Conservation (phyloP, 495 filamentous ascomycete species). For the Entonaema liquescens region DNA sequence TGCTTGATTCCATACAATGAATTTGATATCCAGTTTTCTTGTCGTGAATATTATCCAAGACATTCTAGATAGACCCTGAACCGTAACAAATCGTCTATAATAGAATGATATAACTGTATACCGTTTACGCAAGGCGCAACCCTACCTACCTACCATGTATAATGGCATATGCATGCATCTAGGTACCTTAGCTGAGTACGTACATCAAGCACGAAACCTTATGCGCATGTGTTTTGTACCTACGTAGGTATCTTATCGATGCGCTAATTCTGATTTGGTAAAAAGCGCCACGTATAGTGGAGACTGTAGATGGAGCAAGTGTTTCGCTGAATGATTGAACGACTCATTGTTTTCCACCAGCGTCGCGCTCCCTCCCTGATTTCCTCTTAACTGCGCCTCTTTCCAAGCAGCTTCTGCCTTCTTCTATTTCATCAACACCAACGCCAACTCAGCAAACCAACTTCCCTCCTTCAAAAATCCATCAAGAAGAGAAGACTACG, state of each 20-base stretch:
- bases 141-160: too few species aligned
- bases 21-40: background rate
- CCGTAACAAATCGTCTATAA: too few species aligned
- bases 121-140: too few species aligned
- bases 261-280: slow-evolving; percentile 7
- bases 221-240: too few species aligned
- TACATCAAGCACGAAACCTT: background rate
- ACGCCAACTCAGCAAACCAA: slow-evolving; percentile 20
- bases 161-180: too few species aligned
- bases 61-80: too few species aligned
- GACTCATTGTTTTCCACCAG: slow-evolving; percentile 38
- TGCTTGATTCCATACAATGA: background rate
- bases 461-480: slow-evolving; percentile 26
- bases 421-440: slow-evolving; percentile 33
- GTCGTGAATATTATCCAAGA: background rate
- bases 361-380: slow-evolving; percentile 42
- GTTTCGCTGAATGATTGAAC: slow-evolving; percentile 8
- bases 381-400: slow-evolving; percentile 31
- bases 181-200: background rate
- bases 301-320: background rate
- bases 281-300: slow-evolving; percentile 21
- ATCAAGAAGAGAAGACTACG: slow-evolving; percentile 12
- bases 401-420: slow-evolving; percentile 30
- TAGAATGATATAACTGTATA: too few species aligned
- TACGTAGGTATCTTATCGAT: background rate